Conservation (phyloP, 73 alveolate species). For the Tetrahymena elliotti region DNA sequence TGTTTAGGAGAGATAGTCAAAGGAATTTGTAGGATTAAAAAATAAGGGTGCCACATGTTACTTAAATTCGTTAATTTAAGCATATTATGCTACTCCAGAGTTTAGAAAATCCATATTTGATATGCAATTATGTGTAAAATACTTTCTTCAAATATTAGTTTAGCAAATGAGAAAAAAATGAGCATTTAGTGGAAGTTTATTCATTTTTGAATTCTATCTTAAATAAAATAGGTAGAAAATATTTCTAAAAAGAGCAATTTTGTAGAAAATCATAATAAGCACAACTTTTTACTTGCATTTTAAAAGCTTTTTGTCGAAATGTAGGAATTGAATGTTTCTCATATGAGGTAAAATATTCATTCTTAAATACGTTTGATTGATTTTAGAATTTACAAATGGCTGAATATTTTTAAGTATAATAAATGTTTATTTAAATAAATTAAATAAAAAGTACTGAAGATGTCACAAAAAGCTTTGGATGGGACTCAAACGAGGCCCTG, state of each 20-base stretch:
- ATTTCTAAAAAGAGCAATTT: not conserved
- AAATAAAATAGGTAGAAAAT: not conserved
- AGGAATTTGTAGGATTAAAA: conserved; percentile 71
- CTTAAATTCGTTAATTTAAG: conserved; percentile 79
- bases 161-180: not conserved
- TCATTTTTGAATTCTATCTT: conserved; percentile 44
- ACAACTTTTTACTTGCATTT: not conserved
- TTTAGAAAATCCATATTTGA: conserved; percentile 64
- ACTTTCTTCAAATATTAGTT: conserved; percentile 30
- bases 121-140: conserved; percentile 67
- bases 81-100: conserved; percentile 79
- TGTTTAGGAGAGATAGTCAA: conserved; percentile 42
- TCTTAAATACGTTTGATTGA: too few species aligned
- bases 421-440: too few species aligned
- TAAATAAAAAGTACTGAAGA: conserved; percentile 39
- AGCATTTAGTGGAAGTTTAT: not conserved
- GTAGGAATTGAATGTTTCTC: not conserved
- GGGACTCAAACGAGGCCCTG: conserved; percentile 37
- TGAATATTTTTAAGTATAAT: too few species aligned
- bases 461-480: conserved; percentile 49
- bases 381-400: too few species aligned
- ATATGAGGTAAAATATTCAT: not conserved
- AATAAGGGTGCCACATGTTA: conserved; percentile 91
- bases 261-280: not conserved
- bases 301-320: not conserved